Conservation (phyloP, 2,329 filamentous ascomycete genomes). For the Uncinocarpus reesii region DNA sequence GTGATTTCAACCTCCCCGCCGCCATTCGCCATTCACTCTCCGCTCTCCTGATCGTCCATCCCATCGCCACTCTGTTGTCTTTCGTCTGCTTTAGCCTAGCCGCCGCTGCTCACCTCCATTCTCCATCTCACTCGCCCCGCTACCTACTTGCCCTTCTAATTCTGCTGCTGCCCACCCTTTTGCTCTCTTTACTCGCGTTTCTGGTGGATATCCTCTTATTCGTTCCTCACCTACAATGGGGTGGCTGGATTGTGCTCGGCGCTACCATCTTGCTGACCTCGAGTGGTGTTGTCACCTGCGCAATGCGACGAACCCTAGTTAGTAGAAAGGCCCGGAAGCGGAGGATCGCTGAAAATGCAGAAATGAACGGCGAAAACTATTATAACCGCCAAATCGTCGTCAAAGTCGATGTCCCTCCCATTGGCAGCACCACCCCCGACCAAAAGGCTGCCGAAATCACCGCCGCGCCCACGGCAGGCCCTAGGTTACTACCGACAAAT, state of each 20-base stretch:
- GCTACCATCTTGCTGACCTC: conserved; percentile 76
- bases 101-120: conserved; percentile 71
- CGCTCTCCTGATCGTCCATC: conserved; percentile 81
- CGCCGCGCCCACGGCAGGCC: neutral
- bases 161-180: conserved; percentile 70
- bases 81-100: conserved; percentile 76
- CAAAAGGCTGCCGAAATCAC: neutral
- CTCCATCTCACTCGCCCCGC: conserved; percentile 76
- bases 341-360: conserved; percentile 83
- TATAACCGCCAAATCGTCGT: conserved; percentile 54
- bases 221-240: conserved; percentile 87
- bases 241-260: conserved; percentile 82
- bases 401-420: conserved; percentile 45
- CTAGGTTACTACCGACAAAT: neutral
- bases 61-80: conserved; percentile 75
- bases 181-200: conserved; percentile 77
- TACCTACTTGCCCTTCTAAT: conserved; percentile 81
- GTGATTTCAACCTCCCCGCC: conserved; percentile 55
- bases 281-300: conserved; percentile 77
- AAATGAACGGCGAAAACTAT: conserved; percentile 93
- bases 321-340: conserved; percentile 87
- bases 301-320: conserved; percentile 86
- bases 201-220: conserved; percentile 90
- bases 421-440: conserved; percentile 34
- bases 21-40: conserved; percentile 61